Evolutionary conservation across 306 rosid genomes (phyloP).

Genomic region (Prunus armeniaca): DNA sequence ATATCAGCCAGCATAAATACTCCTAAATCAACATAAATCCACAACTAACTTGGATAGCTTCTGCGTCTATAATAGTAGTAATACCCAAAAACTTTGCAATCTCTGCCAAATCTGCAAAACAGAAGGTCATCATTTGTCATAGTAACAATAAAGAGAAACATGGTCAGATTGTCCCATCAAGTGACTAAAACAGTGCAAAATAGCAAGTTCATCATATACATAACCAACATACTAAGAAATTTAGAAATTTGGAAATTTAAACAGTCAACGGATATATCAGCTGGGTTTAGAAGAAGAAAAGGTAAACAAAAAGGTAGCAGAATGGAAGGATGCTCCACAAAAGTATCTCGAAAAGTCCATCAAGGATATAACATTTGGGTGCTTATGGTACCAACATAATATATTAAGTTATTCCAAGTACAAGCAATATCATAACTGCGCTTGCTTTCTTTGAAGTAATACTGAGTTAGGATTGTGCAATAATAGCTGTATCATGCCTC

Average conservation of each 20-base stretch:
- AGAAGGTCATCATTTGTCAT: background rate
- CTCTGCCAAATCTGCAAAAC: constrained; percentile 80
- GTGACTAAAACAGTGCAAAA: background rate
- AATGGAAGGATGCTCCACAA: background rate
- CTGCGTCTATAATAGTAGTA: constrained; percentile 70
- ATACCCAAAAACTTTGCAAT: constrained; percentile 87
- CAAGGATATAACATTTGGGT: background rate
- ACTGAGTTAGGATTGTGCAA: too few species aligned
- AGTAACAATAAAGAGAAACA: background rate
- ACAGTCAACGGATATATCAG: background rate
- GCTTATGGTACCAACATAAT: background rate
- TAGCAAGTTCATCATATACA: background rate
- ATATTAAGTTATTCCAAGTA: background rate
- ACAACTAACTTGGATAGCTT: constrained; percentile 79
- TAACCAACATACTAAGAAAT: background rate
- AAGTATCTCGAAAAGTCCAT: background rate
- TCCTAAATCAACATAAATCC: background rate
- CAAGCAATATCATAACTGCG: background rate
- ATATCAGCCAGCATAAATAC: background rate
- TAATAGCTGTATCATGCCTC: background rate
- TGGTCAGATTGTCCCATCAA: background rate
- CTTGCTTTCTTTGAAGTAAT: background rate
- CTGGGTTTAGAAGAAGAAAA: background rate
- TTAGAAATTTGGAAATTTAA: background rate
- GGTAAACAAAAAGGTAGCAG: background rate